Evolutionary conservation across 805 yeast species (phyloP).

Genomic region (Komagataella pastoris): DNA sequence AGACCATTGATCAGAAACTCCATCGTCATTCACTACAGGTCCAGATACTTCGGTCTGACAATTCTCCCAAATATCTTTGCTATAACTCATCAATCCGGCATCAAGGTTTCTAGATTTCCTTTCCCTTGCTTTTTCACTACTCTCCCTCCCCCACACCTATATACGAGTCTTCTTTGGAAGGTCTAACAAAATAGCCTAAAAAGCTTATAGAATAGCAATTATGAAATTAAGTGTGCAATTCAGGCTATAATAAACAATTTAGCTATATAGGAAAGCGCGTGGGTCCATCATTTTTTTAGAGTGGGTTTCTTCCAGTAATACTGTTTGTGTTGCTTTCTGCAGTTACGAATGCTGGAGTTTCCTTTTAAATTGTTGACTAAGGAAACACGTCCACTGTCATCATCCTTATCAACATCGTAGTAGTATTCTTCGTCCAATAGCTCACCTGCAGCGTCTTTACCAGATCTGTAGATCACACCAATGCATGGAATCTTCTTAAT

Average conservation of each 20-base stretch:
- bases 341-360: constrained; percentile 64
- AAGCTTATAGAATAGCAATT: background rate
- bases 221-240: background rate
- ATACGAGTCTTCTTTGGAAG: background rate
- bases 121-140: background rate
- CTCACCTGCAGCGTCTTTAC: constrained; percentile 95
- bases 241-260: background rate
- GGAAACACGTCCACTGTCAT: constrained; percentile 51
- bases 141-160: background rate
- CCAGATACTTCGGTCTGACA: background rate
- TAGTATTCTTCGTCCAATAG: constrained; percentile 89
- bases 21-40: background rate
- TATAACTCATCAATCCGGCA: background rate
- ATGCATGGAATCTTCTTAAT: constrained; percentile 39
- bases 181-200: background rate
- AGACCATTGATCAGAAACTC: background rate
- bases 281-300: constrained; percentile 8
- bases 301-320: constrained; percentile 61
- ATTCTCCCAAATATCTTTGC: background rate
- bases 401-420: constrained; percentile 75
- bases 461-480: constrained; percentile 81
- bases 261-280: background rate
- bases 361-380: constrained; percentile 74
- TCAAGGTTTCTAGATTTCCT: background rate
- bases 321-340: constrained; percentile 91